A percentile compares a stretch with the other conserved stretches of the same genome.
Evolutionary conservation across 2,329 filamentous ascomycete species (phyloP).

Genomic region (Fusarium concolor): DNA sequence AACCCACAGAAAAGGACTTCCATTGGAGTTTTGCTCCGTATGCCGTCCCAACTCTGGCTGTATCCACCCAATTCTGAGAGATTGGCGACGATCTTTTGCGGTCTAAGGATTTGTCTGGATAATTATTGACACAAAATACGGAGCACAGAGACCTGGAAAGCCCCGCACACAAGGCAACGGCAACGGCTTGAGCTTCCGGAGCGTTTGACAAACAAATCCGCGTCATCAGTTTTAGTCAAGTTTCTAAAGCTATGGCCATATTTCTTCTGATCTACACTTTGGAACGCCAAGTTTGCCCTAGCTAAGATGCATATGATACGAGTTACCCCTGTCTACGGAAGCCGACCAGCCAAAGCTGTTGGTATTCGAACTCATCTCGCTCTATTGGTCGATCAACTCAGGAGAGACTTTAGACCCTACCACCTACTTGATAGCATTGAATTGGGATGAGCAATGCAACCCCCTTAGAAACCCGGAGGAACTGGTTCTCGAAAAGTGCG

Average conservation of each 20-base stretch:
- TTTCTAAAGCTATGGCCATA: neutral
- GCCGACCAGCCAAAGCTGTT: neutral
- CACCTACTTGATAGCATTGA: neutral
- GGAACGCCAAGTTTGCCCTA: neutral
- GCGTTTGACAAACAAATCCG: neutral
- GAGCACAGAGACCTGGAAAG: no score
- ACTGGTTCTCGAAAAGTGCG: neutral
- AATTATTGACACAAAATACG: no score
- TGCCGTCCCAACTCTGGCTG: neutral
- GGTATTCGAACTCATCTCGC: slow-evolving; percentile 26
- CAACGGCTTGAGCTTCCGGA: neutral
- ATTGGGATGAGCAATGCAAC: neutral
- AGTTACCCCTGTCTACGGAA: neutral
- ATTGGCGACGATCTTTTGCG: slow-evolving; percentile 24
- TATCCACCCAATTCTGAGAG: neutral
- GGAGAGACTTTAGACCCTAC: neutral
- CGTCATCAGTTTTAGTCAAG: neutral
- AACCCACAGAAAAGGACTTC: neutral
- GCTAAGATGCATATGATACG: neutral
- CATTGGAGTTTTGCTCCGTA: neutral
- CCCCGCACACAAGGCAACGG: neutral
- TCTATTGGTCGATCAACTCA: slow-evolving; percentile 19
- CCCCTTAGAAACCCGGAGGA: neutral
- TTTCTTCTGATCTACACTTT: neutral
- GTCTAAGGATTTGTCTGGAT: neutral